phyloP scores from a whole-genome alignment of 495 filamentous ascomycete genomes.

The Trichoderma parareesei region DNA sequence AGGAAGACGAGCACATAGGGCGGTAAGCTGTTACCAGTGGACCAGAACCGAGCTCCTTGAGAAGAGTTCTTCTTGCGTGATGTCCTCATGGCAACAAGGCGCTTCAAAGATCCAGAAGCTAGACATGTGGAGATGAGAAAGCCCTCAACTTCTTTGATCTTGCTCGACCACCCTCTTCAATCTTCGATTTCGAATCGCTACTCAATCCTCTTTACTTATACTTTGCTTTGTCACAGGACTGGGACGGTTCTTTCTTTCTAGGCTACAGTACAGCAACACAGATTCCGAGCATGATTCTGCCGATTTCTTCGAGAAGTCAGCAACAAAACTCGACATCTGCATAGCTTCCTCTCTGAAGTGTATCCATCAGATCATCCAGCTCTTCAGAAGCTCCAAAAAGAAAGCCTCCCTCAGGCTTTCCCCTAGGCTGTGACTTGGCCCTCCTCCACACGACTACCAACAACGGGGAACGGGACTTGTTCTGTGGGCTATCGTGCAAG shows the following conservation, averaged over 20 bases:
- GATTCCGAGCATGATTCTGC: not conserved
- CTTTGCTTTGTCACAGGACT: constrained; percentile 28
- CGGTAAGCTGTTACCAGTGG: not conserved
- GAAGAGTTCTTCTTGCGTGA: constrained; percentile 48
- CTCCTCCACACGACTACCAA: constrained; percentile 59
- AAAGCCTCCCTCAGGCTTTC: constrained; percentile 60
- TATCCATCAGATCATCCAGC: constrained; percentile 54
- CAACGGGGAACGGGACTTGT: constrained; percentile 44
- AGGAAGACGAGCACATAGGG: not conserved
- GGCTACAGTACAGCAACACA: constrained; percentile 37
- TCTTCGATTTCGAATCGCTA: not conserved
- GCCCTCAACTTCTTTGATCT: constrained; percentile 45
- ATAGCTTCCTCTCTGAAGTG: too few relatives aligned
- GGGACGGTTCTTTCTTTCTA: constrained; percentile 49
- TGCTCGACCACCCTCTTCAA: not conserved
- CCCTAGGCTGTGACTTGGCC: constrained; percentile 51
- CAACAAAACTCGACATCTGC: constrained; percentile 22
- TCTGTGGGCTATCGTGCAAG: constrained; percentile 31
- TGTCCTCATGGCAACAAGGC: constrained; percentile 28
- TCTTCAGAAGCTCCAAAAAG: constrained; percentile 56
- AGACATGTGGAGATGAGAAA: constrained; percentile 1
- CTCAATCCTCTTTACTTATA: not conserved
- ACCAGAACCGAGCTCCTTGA: constrained; percentile 25
- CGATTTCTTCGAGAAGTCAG: not conserved
- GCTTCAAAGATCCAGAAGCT: constrained; percentile 18